Conservation (phyloP, 202 grass and related monocot genomes). For the Dendrocalamus latiflorus region DNA sequence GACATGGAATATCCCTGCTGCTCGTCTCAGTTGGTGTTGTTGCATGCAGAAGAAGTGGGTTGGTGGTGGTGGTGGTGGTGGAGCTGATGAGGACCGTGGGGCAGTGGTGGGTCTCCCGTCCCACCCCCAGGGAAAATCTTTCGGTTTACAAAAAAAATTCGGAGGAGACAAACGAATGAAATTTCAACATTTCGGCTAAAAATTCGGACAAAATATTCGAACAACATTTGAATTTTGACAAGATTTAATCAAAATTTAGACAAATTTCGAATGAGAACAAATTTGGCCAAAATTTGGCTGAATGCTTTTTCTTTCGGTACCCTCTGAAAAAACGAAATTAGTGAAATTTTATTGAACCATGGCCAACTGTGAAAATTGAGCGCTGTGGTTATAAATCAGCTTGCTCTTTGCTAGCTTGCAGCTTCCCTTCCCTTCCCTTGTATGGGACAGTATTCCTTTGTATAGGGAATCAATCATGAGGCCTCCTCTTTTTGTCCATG, state of each 20-base stretch:
- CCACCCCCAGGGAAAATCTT: too few species aligned
- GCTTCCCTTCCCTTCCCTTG: conserved; percentile 11
- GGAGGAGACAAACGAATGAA: too few species aligned
- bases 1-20: conserved; percentile 47
- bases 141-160: too few species aligned
- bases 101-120: background rate
- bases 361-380: conserved; percentile 31
- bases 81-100: conserved; percentile 14
- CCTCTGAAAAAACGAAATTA: too few species aligned
- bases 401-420: conserved; percentile 18
- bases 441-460: conserved; percentile 3
- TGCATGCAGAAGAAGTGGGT: background rate
- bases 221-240: too few species aligned
- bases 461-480: conserved; percentile 9
- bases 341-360: too few species aligned
- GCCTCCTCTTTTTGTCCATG: background rate
- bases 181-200: too few species aligned
- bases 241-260: too few species aligned
- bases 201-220: too few species aligned
- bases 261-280: too few species aligned
- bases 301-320: too few species aligned
- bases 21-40: background rate
- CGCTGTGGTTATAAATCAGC: conserved; percentile 7
- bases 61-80: conserved; percentile 10
- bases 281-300: too few species aligned